Percentiles rank a stretch among this genome's conserved stretches.
Evolutionary conservation across 1,284 basidiomycete genomes (phyloP).

Genomic region (Thelephora terrestris): DNA sequence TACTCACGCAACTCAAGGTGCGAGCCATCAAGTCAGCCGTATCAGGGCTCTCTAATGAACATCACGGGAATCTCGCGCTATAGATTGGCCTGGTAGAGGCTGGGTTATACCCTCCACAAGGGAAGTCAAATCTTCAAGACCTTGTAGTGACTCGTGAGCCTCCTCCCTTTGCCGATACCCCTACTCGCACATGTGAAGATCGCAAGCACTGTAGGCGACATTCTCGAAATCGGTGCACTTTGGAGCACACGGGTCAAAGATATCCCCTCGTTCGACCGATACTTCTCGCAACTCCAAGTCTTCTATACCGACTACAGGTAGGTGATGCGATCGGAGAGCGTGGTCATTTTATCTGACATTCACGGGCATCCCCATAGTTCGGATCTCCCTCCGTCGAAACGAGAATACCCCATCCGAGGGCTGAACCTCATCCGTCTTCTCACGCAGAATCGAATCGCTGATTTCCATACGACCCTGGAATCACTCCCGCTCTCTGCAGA

Average conservation of each 20-base stretch:
- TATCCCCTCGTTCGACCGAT: slow-evolving; percentile 89
- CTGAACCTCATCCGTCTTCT: slow-evolving; percentile 92
- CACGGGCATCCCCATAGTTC: slow-evolving; percentile 32
- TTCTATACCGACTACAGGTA: slow-evolving; percentile 88
- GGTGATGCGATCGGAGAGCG: slow-evolving; percentile 7
- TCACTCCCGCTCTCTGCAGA: slow-evolving; percentile 75
- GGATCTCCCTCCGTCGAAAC: slow-evolving; percentile 70
- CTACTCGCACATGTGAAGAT: background rate
- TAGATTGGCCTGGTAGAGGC: slow-evolving; percentile 74
- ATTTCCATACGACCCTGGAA: slow-evolving; percentile 99
- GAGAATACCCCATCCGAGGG: slow-evolving; percentile 84
- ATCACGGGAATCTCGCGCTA: background rate
- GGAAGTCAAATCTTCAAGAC: slow-evolving; percentile 48
- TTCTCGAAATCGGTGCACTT: slow-evolving; percentile 93
- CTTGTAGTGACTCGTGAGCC: slow-evolving; percentile 60
- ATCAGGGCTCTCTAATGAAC: background rate
- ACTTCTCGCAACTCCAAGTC: slow-evolving; percentile 85
- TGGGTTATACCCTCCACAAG: slow-evolving; percentile 62
- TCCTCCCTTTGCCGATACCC: slow-evolving; percentile 1
- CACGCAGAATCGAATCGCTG: slow-evolving; percentile 92
- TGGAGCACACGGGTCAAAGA: slow-evolving; percentile 85
- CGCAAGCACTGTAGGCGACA: slow-evolving; percentile 55
- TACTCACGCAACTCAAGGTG: slow-evolving; percentile 71
- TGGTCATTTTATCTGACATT: background rate
- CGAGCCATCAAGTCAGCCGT: slow-evolving; percentile 1